phyloP scores from a whole-genome alignment of 116 monocot genomes.

The Iris pallida region DNA sequence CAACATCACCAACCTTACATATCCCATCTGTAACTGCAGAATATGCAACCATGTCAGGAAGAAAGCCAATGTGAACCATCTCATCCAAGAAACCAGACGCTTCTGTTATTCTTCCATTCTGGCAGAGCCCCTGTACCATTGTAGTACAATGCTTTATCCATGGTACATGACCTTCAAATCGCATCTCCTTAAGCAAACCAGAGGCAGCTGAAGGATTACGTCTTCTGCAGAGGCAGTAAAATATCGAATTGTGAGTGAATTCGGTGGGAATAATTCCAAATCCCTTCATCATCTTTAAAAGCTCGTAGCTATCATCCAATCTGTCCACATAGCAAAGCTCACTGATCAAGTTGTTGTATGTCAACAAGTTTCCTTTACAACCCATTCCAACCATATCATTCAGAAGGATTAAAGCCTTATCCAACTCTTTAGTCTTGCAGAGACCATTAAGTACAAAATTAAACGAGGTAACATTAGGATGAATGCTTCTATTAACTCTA shows the following conservation, averaged over 20 bases:
- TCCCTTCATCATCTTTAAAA: slow-evolving; percentile 48
- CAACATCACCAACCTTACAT: slow-evolving; percentile 45
- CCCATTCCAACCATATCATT: slow-evolving; percentile 50
- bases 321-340: slow-evolving; percentile 46
- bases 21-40: slow-evolving; percentile 62
- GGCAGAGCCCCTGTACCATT: slow-evolving; percentile 56
- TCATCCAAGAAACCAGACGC: slow-evolving; percentile 51
- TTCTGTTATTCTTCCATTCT: slow-evolving; percentile 40
- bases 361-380: slow-evolving; percentile 47
- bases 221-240: slow-evolving; percentile 53
- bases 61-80: slow-evolving; percentile 59
- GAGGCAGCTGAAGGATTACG: slow-evolving; percentile 25
- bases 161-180: slow-evolving; percentile 48
- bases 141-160: slow-evolving; percentile 74
- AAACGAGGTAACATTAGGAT: slow-evolving; percentile 61
- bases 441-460: slow-evolving; percentile 51
- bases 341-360: slow-evolving; percentile 60
- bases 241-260: slow-evolving; percentile 81
- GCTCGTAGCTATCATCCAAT: slow-evolving; percentile 47
- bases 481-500: slow-evolving; percentile 24
- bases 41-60: slow-evolving; percentile 68
- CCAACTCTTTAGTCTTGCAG: slow-evolving; percentile 50
- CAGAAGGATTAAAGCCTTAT: slow-evolving; percentile 50
- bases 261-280: slow-evolving; percentile 50
- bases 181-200: slow-evolving; percentile 61